Evolutionary conservation across 2,329 filamentous ascomycete species (phyloP), one percentile per base, ranked within the genome.

Genomic region (Cladosporium sp.): DNA sequence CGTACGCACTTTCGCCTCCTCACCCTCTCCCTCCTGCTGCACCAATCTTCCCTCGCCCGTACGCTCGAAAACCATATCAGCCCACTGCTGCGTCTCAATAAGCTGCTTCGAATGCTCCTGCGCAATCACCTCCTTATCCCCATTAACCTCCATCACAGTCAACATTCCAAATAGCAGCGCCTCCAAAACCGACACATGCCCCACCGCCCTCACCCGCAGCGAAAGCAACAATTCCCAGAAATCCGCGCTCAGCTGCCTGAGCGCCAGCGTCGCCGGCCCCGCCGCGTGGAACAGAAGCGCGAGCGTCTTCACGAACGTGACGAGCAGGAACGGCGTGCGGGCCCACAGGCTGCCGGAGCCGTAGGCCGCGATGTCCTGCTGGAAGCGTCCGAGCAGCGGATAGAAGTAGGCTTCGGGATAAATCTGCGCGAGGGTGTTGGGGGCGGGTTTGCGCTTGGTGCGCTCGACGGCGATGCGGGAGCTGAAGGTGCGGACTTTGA

Each of bases 401-500:
- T 90, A 91, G 85, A 98, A 97, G 82, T 97, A 95, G 18, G 85
- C 86, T 0, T 88, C 83, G 0, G 88, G 86, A 30, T 98, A 87
- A 30, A 96, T 81, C 60, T 89, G 87, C 47, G 93, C 90, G 0
- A 96, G 88, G 10, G 89, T 89, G 74, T 96, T 97, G 15, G 90
- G 89, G 3, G 88, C 83, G 65, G 83, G 83, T 59, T 82, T 84
- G 59, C 85, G 82, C 68, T 82, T 84, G 65, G 85, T 86, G 73
- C 90, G 85, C 38, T 71, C 59, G 21, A 89, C 84, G 66, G 87
- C 83, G 77, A 93, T 88, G 21, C 91, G 88, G 0, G 91, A 92
- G 12, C 90, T 94, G 78, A 98, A 97, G 2, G 90, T 96, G 32
- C 92, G 88, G 26, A 98, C 86, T 80, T 98, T 98, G 55, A 99